Evolutionary conservation across 2,329 filamentous ascomycete species (phyloP).

Genomic region (Bipolaris gigantea): DNA sequence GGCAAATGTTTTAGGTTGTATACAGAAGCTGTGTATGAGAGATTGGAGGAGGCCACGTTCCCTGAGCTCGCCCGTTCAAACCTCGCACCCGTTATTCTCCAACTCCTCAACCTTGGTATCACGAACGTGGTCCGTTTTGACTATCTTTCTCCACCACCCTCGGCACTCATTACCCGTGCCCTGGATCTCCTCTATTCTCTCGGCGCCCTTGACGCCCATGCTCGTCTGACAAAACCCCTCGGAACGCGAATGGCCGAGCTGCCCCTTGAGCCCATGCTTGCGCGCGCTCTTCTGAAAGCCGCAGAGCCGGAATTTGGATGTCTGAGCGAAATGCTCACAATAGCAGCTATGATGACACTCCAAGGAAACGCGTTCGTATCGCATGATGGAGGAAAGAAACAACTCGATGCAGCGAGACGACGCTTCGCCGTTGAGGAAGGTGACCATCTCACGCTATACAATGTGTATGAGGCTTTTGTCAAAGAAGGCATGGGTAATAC

Average conservation of each 20-base stretch:
- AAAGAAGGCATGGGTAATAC: constrained; percentile 80
- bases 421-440: constrained; percentile 92
- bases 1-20: constrained; percentile 96
- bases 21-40: constrained; percentile 71
- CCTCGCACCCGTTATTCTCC: constrained; percentile 81
- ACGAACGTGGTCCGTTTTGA: constrained; percentile 92
- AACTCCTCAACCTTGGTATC: constrained; percentile 92
- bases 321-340: constrained; percentile 81
- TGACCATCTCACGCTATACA: constrained; percentile 88
- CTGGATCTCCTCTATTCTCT: constrained; percentile 86
- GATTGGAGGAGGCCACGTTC: constrained; percentile 70
- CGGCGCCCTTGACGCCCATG: constrained; percentile 84
- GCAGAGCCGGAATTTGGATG: constrained; percentile 67
- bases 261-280: constrained; percentile 93
- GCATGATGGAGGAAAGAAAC: constrained; percentile 74
- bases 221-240: constrained; percentile 86
- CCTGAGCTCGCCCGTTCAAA: constrained; percentile 94
- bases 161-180: constrained; percentile 80
- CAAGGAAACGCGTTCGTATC: constrained; percentile 83
- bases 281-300: constrained; percentile 79
- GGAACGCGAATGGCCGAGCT: constrained; percentile 91
- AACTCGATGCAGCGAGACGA: constrained; percentile 71
- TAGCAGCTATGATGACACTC: constrained; percentile 90
- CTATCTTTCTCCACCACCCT: constrained; percentile 82
- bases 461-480: constrained; percentile 89